Percentiles rank a stretch among this genome's conserved stretches.
These are phyloP conservation scores for Gautieria morchelliformis DNA, from an alignment of 768 basidiomycete species.

Conservation along the genomic window DNA sequence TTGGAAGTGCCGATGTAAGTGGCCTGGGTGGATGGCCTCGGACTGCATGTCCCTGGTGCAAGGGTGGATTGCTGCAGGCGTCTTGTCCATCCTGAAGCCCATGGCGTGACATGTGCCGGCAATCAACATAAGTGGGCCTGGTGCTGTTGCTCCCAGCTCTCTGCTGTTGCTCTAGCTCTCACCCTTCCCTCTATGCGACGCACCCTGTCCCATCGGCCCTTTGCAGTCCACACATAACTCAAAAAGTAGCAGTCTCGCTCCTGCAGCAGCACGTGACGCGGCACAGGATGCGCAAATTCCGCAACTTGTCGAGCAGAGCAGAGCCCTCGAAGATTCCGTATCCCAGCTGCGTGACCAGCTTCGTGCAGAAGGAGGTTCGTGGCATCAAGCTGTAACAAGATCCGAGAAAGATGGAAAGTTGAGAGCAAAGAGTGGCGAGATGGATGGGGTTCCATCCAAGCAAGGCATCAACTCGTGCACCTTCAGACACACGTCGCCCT, in stretches of 20 bases:
- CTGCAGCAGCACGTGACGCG: constrained; percentile 40
- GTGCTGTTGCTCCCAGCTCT: too few relatives aligned
- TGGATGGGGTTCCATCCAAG: constrained; percentile 52
- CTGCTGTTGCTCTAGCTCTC: too few relatives aligned
- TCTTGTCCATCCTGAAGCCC: too few relatives aligned
- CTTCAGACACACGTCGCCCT: constrained; percentile 44
- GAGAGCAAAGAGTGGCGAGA: constrained; percentile 53
- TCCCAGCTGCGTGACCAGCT: constrained; percentile 45
- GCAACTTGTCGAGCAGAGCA: constrained; percentile 62
- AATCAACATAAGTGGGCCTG: too few relatives aligned
- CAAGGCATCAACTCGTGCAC: constrained; percentile 57
- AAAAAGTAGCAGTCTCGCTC: constrained; percentile 17
- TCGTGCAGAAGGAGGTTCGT: constrained; percentile 31
- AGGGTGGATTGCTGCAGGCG: too few relatives aligned
- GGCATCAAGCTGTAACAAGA: constrained; percentile 33
- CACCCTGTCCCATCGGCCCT: too few relatives aligned
- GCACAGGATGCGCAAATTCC: constrained; percentile 61
- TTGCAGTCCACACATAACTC: too few relatives aligned
- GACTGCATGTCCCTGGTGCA: too few relatives aligned
- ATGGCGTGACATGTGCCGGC: too few relatives aligned
- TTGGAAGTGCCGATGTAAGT: too few relatives aligned
- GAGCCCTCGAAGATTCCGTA: constrained; percentile 51
- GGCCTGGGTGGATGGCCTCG: too few relatives aligned
- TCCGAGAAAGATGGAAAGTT: constrained; percentile 40
- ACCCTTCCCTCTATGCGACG: too few relatives aligned